Conservation (phyloP, 805 yeast genomes). For the Cyberlindnera mississippiensis region DNA sequence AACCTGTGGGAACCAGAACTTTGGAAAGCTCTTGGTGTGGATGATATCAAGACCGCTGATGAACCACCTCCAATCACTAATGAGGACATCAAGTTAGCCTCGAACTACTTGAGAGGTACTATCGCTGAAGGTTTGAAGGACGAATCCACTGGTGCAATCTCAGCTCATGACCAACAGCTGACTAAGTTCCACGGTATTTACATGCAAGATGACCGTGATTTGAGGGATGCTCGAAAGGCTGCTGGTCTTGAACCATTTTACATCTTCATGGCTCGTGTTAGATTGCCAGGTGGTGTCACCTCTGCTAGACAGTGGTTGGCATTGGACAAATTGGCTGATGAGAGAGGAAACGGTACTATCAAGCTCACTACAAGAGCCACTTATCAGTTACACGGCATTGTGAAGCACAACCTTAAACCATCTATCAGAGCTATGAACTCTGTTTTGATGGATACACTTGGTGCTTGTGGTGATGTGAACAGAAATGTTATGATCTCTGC, state of each 20-base stretch:
- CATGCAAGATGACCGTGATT: slow-evolving; percentile 97
- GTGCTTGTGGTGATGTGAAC: slow-evolving; percentile 98
- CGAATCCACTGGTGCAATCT: slow-evolving; percentile 82
- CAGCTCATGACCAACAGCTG: slow-evolving; percentile 87
- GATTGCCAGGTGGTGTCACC: slow-evolving; percentile 91
- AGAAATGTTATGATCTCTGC: slow-evolving; percentile 94
- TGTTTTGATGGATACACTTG: slow-evolving; percentile 86
- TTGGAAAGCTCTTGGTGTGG: slow-evolving; percentile 90
- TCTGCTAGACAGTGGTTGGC: slow-evolving; percentile 86
- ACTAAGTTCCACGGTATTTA: slow-evolving; percentile 98
- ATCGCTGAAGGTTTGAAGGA: slow-evolving; percentile 83
- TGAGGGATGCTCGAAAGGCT: slow-evolving; percentile 87
- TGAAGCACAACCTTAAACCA: slow-evolving; percentile 83
- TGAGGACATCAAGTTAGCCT: slow-evolving; percentile 89
- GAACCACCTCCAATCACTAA: slow-evolving; percentile 93
- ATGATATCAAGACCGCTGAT: slow-evolving; percentile 71
- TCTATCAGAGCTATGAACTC: slow-evolving; percentile 92
- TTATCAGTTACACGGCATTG: slow-evolving; percentile 92
- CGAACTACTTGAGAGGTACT: slow-evolving; percentile 88
- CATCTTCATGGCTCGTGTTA: slow-evolving; percentile 94
- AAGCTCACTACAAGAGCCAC: slow-evolving; percentile 97
- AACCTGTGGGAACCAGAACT: slow-evolving; percentile 77
- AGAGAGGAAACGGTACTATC: slow-evolving; percentile 87
- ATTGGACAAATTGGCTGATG: slow-evolving; percentile 76
- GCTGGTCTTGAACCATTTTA: slow-evolving; percentile 94